phyloP scores from a whole-genome alignment of 1,284 basidiomycete genomes.

The Ustilago vetiveriae region DNA sequence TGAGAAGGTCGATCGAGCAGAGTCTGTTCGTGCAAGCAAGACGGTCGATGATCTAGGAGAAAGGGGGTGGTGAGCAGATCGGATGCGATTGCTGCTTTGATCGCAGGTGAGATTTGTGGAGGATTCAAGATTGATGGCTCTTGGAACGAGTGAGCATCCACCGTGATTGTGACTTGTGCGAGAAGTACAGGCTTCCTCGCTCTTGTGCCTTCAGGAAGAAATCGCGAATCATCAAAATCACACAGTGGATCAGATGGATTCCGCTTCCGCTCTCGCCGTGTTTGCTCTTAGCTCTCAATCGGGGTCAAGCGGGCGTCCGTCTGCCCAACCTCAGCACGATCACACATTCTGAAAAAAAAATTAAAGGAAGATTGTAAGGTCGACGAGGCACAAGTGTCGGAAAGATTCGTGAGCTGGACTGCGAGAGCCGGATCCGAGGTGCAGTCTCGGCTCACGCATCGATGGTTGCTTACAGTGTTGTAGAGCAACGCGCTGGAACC shows the following conservation, averaged over 20 bases:
- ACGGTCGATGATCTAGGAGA: background rate
- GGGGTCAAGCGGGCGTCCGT: too few species aligned
- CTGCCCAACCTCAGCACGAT: constrained; percentile 1
- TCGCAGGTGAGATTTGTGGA: constrained; percentile 18
- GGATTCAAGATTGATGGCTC: constrained; percentile 16
- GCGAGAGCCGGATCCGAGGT: constrained; percentile 26
- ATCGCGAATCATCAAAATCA: too few species aligned
- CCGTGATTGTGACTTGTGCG: too few species aligned
- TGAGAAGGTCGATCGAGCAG: background rate
- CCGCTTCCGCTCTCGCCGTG: background rate
- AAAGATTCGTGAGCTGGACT: constrained; percentile 14
- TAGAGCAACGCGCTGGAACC: too few species aligned
- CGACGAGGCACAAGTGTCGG: constrained; percentile 5
- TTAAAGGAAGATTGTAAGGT: background rate
- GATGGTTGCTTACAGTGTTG: too few species aligned
- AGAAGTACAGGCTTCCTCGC: too few species aligned
- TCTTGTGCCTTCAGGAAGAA: constrained; percentile 16
- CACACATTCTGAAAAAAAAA: background rate
- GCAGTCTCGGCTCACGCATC: too few species aligned
- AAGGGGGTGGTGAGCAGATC: too few species aligned
- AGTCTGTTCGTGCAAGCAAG: constrained; percentile 1
- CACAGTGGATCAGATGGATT: background rate
- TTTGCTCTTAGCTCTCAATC: constrained; percentile 1
- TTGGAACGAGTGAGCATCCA: too few species aligned
- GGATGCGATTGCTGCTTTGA: too few species aligned